phyloP scores from a whole-genome alignment of 257 asterid species.

The Schizonepeta tenuifolia region DNA sequence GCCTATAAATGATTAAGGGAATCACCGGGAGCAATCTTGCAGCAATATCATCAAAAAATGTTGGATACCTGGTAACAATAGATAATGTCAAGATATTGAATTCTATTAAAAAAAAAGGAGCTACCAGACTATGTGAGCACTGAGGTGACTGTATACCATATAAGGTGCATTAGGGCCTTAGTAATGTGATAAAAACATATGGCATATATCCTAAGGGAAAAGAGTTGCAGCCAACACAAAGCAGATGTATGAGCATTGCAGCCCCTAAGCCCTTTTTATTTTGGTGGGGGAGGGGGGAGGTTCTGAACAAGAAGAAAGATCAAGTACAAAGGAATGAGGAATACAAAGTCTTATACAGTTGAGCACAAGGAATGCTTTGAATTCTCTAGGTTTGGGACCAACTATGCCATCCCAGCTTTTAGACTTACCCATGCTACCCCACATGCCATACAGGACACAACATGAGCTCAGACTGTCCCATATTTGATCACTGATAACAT shows the following conservation, averaged over 20 bases:
- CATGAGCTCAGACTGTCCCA: conserved; percentile 3
- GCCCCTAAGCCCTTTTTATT: not conserved
- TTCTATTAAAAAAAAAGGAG: conserved; percentile 10
- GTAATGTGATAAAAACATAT: not conserved
- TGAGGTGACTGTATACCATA: conserved; percentile 9
- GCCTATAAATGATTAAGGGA: conserved; percentile 84
- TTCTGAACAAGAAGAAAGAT: not conserved
- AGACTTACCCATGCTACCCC: not conserved
- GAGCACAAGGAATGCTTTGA: not conserved
- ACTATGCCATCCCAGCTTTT: not conserved
- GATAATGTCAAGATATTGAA: conserved; percentile 27
- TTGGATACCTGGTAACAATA: conserved; percentile 71
- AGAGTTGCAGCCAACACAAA: conserved; percentile 4
- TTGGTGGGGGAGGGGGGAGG: not conserved
- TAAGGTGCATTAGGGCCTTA: conserved; percentile 9
- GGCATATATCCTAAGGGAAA: not conserved
- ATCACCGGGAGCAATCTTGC: conserved; percentile 94
- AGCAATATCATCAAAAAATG: conserved; percentile 95
- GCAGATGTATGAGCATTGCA: not conserved
- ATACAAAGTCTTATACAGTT: not conserved
- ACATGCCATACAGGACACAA: not conserved
- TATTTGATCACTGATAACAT: not conserved
- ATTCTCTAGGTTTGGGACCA: not conserved
- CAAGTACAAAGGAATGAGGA: not conserved
- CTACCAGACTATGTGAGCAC: not conserved